Evolutionary conservation across 139 green algal species (phyloP).

Genomic region (Asterochloris sp.): DNA sequence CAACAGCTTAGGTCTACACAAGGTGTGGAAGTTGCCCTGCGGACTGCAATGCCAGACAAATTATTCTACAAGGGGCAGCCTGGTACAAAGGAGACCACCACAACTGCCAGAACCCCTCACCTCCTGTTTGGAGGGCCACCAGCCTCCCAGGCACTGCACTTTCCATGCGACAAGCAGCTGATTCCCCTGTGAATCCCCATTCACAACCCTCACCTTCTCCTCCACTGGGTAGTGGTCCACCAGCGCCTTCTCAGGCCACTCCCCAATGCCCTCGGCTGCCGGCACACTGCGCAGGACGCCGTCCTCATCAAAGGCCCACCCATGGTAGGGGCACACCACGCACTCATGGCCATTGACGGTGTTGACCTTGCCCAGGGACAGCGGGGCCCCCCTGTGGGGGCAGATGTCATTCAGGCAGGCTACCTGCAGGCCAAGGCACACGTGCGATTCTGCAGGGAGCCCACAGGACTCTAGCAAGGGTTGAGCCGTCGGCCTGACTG

Average conservation of each 20-base stretch:
- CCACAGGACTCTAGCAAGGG: no score
- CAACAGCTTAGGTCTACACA: no score
- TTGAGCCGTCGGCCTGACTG: no score
- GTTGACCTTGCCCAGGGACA: constrained; percentile 46
- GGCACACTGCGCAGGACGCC: constrained; percentile 47
- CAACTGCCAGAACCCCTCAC: no score
- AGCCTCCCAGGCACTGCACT: no score
- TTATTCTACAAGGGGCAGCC: no score
- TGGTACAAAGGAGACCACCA: no score
- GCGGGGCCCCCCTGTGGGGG: constrained; percentile 67
- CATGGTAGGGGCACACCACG: constrained; percentile 62
- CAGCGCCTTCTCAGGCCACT: constrained; percentile 57
- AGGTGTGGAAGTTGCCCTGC: no score
- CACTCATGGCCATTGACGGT: constrained; percentile 50
- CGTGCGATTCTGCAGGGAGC: no score
- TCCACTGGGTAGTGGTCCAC: constrained; percentile 58
- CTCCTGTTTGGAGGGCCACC: no score
- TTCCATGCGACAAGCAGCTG: no score
- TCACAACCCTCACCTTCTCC: constrained; percentile 34
- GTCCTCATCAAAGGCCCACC: constrained; percentile 74
- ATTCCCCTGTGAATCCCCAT: neutral
- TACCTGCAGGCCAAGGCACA: neutral
- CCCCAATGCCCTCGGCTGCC: constrained; percentile 22
- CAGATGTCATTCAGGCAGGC: constrained; percentile 54
- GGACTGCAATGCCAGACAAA: no score